Base-by-base conservation (phyloP, 169 alveolate species). In the Eimeria necatrix region DNA sequence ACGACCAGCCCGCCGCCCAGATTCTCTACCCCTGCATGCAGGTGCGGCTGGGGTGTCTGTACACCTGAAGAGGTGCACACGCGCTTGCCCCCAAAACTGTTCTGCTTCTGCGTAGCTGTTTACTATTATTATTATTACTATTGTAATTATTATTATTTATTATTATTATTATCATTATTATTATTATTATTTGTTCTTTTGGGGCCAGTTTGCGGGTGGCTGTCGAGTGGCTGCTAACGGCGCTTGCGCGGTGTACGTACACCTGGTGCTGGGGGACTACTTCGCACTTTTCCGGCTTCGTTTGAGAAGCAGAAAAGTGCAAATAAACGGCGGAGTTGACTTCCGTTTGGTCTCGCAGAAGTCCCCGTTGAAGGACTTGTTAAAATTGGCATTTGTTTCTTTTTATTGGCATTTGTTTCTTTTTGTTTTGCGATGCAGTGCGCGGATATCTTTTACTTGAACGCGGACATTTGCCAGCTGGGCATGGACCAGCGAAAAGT, bases 401-500 rank as follows among this genome's bases (percentile, higher is more conserved):
- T n/a, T 16, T 59, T 2, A 4, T 26, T 14, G 10, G 22, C 52
- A 0, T 26, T 73, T 18, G 14, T 41, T 73, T 64, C 8, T 64
- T n/a, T 64, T 3, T 5, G 6, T 41, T 46, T n/a, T 46, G 53
- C 61, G 9, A 24, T 71, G 99, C 99, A 99, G 97, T 99, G 99
- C 95, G 98, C 99, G 18, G 99, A 99, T 96, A 99, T 99, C 22
- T 99, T 99, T 98, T 99, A 98, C 96, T 97, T 99, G 32, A 98
- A 98, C 60, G 99, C 99, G 32, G 99, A 99, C 95, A 98, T 99
- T 48, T 99, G 99, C 97, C 99, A 99, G 86, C 97, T 99, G 52
- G 99, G 99, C 9, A 97, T 98, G 96, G 99, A 99, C 95, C 99
- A 99, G 96, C 97, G 99, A 90, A 99, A 99, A 97, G 99, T 99